Percentiles rank a stretch among this genome's conserved stretches.
These are phyloP conservation scores for Eucalyptus pauciflora DNA, from an alignment of 345 rosid species.

Conservation along the genomic window DNA sequence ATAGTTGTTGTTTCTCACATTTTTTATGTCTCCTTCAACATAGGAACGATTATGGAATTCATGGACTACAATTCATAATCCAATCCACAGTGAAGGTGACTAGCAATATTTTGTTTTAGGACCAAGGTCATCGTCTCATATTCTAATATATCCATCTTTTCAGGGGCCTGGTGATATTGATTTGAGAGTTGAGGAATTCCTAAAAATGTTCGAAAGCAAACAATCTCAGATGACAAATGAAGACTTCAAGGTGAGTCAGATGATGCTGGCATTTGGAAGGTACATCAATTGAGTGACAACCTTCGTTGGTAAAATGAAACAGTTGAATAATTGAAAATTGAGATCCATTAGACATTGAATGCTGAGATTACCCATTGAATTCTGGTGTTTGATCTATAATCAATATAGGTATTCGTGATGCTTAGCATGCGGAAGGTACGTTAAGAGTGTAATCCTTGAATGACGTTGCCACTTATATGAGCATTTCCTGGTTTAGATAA, in stretches of 20 bases:
- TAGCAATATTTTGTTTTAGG: neutral
- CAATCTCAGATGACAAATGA: slow-evolving; percentile 63
- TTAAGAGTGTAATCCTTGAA: neutral
- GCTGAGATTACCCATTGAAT: neutral
- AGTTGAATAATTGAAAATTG: neutral
- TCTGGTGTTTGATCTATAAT: neutral
- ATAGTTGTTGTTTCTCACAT: neutral
- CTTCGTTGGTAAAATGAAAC: neutral
- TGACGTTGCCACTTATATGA: neutral
- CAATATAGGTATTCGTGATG: neutral
- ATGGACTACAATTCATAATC: slow-evolving; percentile 68
- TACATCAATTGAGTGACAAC: neutral
- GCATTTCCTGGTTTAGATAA: neutral
- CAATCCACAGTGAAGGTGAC: slow-evolving; percentile 76
- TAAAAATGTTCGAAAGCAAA: slow-evolving; percentile 52
- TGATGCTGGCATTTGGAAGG: neutral
- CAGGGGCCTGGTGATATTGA: slow-evolving; percentile 79
- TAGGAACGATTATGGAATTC: slow-evolving; percentile 71
- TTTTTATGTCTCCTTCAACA: neutral
- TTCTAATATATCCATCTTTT: neutral
- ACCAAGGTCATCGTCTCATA: neutral
- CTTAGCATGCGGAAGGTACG: neutral
- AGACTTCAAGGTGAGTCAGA: slow-evolving; percentile 56
- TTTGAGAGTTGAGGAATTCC: slow-evolving; percentile 66
- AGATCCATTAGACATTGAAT: neutral